Percentiles rank a stretch among this genome's conserved stretches.
Evolutionary conservation across 495 filamentous ascomycete genomes (phyloP).

Genomic region (Podospora bellae-mahoneyi): DNA sequence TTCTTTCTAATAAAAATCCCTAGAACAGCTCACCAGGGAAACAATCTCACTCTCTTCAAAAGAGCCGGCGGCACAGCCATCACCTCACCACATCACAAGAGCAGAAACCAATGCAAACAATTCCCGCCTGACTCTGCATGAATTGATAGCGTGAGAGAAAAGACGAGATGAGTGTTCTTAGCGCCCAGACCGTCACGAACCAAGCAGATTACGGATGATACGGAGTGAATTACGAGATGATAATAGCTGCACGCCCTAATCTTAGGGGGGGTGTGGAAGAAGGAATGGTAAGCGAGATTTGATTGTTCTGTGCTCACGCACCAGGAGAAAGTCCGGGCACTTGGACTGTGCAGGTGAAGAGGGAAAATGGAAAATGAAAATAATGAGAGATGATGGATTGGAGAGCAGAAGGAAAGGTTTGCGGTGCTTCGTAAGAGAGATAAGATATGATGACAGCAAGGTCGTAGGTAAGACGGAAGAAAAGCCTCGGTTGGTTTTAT

Average conservation of each 20-base stretch:
- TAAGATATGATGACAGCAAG: neutral
- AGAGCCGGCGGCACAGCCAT: neutral
- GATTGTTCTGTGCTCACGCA: neutral
- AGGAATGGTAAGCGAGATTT: conserved; percentile 6
- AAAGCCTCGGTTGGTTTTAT: neutral
- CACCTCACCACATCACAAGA: neutral
- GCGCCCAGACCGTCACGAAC: neutral
- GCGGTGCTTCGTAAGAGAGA: too few relatives aligned
- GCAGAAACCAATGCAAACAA: neutral
- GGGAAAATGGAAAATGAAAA: neutral
- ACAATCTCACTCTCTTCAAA: neutral
- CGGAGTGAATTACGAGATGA: neutral
- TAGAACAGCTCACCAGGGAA: neutral
- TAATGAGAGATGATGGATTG: neutral
- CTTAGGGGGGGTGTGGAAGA: conserved; percentile 1
- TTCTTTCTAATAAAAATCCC: neutral
- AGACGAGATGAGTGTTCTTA: neutral
- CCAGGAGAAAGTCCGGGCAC: neutral
- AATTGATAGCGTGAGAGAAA: neutral
- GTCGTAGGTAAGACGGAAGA: neutral
- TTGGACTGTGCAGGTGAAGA: neutral
- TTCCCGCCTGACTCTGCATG: neutral
- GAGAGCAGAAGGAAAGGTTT: neutral
- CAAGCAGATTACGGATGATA: neutral
- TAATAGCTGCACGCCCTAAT: neutral